Conservation (phyloP, 495 filamentous ascomycete species). For the Entonaema liquescens region DNA sequence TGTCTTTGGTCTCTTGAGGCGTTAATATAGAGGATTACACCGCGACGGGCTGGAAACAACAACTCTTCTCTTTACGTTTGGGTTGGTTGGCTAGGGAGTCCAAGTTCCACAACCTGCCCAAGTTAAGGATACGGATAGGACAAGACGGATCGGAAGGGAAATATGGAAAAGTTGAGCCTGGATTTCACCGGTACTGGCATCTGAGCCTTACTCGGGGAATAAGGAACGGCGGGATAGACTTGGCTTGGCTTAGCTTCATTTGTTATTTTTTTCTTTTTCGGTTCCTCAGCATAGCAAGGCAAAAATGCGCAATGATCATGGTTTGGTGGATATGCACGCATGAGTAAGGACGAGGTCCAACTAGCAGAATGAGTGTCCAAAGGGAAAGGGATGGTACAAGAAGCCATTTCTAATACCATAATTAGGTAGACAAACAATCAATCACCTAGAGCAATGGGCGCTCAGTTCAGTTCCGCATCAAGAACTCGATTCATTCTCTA, state of each 20-base stretch:
- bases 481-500: background rate
- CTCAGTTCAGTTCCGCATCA: background rate
- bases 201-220: background rate
- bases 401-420: background rate
- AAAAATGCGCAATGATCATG: background rate
- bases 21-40: no score
- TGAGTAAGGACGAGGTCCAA: background rate
- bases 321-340: background rate
- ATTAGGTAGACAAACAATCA: background rate
- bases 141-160: background rate
- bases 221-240: background rate
- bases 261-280: background rate
- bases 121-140: no score
- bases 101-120: background rate
- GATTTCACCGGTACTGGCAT: background rate
- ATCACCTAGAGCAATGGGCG: no score
- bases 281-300: background rate
- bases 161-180: background rate
- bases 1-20: background rate
- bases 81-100: no score
- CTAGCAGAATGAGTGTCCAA: background rate
- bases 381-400: background rate
- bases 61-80: no score
- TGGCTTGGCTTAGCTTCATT: background rate
- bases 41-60: no score